A percentile compares a stretch with the other conserved stretches of the same genome.
Conservation (phyloP, 169 alveolate genomes). For the Plasmodium reichenowi region DNA sequence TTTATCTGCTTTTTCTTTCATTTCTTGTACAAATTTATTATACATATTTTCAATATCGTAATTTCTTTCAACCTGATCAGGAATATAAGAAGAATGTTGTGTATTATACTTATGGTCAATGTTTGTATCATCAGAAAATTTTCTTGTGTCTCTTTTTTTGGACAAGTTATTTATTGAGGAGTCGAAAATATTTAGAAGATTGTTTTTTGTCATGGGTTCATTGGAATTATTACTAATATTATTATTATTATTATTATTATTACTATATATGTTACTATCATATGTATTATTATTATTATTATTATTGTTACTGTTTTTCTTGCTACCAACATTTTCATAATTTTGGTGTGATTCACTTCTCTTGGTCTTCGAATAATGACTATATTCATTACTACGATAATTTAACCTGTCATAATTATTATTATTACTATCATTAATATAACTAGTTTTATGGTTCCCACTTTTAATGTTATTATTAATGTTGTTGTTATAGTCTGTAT, state of each 20-base stretch:
- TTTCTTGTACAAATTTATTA: constrained; percentile 28
- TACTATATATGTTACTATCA: constrained; percentile 11
- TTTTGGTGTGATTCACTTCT: neutral
- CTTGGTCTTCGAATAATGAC: too few species aligned
- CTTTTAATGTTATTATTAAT: too few species aligned
- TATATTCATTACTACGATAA: too few species aligned
- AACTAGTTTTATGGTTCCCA: too few species aligned
- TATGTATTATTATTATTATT: constrained; percentile 23
- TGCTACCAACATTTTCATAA: constrained; percentile 17
- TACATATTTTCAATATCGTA: constrained; percentile 42
- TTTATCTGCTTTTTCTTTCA: constrained; percentile 58
- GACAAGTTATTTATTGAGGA: constrained; percentile 3
- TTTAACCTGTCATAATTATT: too few species aligned
- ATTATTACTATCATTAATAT: too few species aligned
- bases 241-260: constrained; percentile 19
- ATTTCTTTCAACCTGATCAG: constrained; percentile 20
- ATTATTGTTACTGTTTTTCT: constrained; percentile 1
- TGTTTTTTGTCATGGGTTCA: constrained; percentile 44
- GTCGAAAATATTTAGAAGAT: constrained; percentile 22
- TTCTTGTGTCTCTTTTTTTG: constrained; percentile 34
- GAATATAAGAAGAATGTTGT: neutral
- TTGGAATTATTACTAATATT: constrained; percentile 8
- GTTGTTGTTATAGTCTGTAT: too few species aligned
- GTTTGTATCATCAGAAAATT: constrained; percentile 14
- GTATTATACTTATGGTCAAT: constrained; percentile 4